A percentile compares a stretch with the other conserved stretches of the same genome.
Evolutionary conservation across 129 eudicot genomes (phyloP).

Genomic region (Chrysanthemum makinoi): DNA sequence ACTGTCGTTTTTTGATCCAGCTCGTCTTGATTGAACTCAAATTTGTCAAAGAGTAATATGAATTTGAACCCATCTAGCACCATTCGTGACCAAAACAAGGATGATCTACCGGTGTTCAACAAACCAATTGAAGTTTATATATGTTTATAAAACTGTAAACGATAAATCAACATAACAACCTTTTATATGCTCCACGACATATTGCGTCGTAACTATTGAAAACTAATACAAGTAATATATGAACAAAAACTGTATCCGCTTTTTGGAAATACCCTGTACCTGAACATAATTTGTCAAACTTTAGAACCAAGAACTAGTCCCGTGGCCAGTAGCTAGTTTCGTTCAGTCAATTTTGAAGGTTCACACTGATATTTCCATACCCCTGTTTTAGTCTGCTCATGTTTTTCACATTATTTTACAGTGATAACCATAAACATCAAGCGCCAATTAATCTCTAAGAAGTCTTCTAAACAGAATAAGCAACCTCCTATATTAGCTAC

Average conservation of each 20-base stretch:
- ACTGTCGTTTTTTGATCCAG: constrained; percentile 15
- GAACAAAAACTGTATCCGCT: too few species aligned
- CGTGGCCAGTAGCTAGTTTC: neutral
- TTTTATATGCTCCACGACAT: too few species aligned
- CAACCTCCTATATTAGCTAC: neutral
- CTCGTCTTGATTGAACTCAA: neutral
- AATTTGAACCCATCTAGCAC: neutral
- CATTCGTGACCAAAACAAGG: neutral
- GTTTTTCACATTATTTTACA: neutral
- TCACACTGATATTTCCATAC: neutral
- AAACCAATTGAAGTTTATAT: too few species aligned
- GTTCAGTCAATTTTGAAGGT: neutral
- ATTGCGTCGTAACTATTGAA: too few species aligned
- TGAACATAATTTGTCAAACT: neutral
- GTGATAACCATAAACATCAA: neutral
- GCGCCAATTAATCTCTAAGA: neutral
- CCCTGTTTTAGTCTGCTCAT: constrained; percentile 2
- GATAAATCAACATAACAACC: too few species aligned
- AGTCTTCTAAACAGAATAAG: neutral
- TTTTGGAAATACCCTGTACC: neutral
- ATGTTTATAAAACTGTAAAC: too few species aligned
- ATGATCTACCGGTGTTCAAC: neutral
- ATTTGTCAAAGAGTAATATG: neutral
- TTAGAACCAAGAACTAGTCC: neutral
- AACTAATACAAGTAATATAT: too few species aligned